Conservation (phyloP, 2,329 filamentous ascomycete species). For the Xylariaceae sp. region DNA sequence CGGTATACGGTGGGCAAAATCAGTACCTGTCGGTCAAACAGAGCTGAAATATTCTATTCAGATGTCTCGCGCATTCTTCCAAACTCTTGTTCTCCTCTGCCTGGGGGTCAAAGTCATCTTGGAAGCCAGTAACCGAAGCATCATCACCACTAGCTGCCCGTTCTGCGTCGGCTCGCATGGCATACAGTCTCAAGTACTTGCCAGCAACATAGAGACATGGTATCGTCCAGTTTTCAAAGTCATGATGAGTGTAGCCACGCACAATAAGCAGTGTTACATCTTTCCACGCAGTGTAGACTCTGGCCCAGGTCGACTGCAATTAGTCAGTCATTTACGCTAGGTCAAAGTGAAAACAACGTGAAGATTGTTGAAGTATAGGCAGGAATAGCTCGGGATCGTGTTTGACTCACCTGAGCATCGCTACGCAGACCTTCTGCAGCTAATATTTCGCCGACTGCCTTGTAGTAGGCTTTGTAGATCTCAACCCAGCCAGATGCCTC, state of each 20-base stretch:
- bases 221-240: conserved; percentile 86
- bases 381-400: not conserved
- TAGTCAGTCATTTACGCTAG: conserved; percentile 1
- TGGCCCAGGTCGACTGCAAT: conserved; percentile 62
- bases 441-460: conserved; percentile 69
- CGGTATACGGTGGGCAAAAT: not conserved
- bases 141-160: conserved; percentile 40
- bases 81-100: conserved; percentile 76
- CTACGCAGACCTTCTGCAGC: conserved; percentile 53
- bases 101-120: conserved; percentile 79
- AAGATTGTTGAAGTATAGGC: too few relatives aligned
- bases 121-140: conserved; percentile 46
- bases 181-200: conserved; percentile 81
- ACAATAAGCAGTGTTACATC: conserved; percentile 74
- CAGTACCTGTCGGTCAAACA: conserved; percentile 84
- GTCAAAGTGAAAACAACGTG: too few relatives aligned
- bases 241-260: conserved; percentile 71
- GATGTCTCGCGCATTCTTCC: conserved; percentile 82
- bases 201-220: conserved; percentile 85
- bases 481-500: conserved; percentile 83
- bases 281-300: conserved; percentile 85
- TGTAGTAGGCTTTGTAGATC: conserved; percentile 81
- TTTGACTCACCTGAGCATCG: conserved; percentile 28
- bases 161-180: conserved; percentile 83
- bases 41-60: conserved; percentile 88